Base-by-base conservation (phyloP, 2,329 filamentous ascomycete species). In the Xylariales sp. region DNA sequence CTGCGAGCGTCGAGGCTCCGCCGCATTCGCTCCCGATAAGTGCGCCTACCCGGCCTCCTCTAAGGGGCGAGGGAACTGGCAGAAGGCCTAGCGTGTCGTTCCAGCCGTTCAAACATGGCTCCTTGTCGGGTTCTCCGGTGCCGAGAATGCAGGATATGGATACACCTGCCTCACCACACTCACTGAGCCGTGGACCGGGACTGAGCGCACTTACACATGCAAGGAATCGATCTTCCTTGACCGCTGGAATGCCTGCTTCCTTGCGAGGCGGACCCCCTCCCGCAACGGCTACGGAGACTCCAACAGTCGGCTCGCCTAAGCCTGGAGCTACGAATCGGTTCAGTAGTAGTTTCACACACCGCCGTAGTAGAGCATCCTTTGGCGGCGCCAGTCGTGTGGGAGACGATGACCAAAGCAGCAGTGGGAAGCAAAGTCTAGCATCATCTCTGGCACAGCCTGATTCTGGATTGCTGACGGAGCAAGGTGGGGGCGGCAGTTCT, bases 91-190 rank as follows among this genome's bases (percentile, higher is more conserved):
- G 88, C 0, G 79, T 95, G 16, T 94, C 88, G 1, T 95, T 96
- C 55, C 88, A 94, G 53, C 90, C 91, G 0, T 98, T 98, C 70
- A 98, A 98, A 64, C 88, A 90, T 11, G 91, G 91, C 9, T 94
- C 91, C 2, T 71, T 97, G n/a, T 95, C 90, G 2, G 88, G 86
- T 4, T 96, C 90, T 4, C 91, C 90, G 0, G 60, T 73, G n/a
- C 67, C 68, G 20, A 68, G 73, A 21, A 59, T 68, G 5, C 58
- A 63, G 3, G 75, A 78, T 10, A 59, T 64, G 11, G 76, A 78
- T 36, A 58, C 69, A 2, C 73, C 78, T 11, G 67, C 72, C 22
- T 83, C 80, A 3, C 74, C 78, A 3, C 69, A 72, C 32, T 79
- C 76, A 1, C 55, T 73, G 7, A 64, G 66, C 16, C 69, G 75